These are phyloP conservation scores for Lachancea meyersii DNA, from an alignment of 805 yeast genomes.

Conservation along the genomic window DNA sequence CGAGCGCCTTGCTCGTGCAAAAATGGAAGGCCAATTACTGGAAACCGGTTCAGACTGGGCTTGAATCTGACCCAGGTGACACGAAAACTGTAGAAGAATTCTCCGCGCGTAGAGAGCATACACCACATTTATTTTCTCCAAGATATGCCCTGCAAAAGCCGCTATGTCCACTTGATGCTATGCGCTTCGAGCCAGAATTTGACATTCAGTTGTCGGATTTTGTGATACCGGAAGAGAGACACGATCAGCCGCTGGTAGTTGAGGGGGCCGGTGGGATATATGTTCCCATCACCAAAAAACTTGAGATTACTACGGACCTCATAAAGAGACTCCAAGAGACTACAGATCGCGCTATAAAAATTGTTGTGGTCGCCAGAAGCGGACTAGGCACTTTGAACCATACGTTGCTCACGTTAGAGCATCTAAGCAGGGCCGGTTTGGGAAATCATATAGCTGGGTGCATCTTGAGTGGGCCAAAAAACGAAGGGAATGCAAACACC, in stretches of 20 bases:
- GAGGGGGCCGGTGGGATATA: constrained; percentile 32
- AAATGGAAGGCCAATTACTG: constrained; percentile 29
- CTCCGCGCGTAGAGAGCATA: constrained; percentile 8
- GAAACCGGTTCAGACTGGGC: constrained; percentile 32
- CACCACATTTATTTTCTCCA: constrained; percentile 15
- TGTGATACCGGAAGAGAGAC: constrained; percentile 14
- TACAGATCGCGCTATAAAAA: constrained; percentile 15
- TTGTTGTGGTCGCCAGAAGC: constrained; percentile 28
- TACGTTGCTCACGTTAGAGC: constrained; percentile 26
- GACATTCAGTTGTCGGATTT: constrained; percentile 17
- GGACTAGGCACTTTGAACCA: constrained; percentile 31
- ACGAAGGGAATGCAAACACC: constrained; percentile 20
- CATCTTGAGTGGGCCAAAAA: constrained; percentile 23
- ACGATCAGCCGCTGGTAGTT: constrained; percentile 17
- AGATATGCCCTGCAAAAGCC: constrained; percentile 21
- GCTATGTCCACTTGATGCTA: constrained; percentile 28
- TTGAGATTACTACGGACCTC: constrained; percentile 24
- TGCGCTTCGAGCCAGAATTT: constrained; percentile 16
- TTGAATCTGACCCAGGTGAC: constrained; percentile 27
- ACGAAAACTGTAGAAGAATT: constrained; percentile 15
- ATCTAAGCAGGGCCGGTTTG: constrained; percentile 18
- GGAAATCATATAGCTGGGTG: constrained; percentile 18
- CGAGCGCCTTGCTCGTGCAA: constrained; percentile 22
- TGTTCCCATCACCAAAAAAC: constrained; percentile 26
- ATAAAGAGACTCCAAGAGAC: constrained; percentile 13